A percentile compares a stretch with the other conserved stretches of the same genome.
Evolutionary conservation across 139 green algal species (phyloP).

Genomic region (Coelastrella sp.): DNA sequence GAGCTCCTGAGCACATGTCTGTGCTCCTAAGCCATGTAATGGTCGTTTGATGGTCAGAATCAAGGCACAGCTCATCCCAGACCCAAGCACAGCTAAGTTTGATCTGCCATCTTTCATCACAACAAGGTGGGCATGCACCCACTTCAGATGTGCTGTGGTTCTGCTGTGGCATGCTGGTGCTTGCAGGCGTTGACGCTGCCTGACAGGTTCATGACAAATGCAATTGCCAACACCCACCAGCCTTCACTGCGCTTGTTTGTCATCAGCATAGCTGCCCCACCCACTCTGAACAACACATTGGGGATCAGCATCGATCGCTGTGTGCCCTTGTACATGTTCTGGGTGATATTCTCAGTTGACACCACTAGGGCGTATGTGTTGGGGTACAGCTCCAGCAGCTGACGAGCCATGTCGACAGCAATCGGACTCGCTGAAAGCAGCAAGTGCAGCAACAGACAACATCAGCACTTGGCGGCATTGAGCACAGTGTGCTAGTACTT

Average conservation of each 20-base stretch:
- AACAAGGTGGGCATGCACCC: too few species aligned
- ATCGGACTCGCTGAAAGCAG: constrained; percentile 32
- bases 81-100: too few species aligned
- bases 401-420: constrained; percentile 87
- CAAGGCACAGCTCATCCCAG: too few species aligned
- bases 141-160: too few species aligned
- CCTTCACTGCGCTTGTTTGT: constrained; percentile 64
- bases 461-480: not conserved
- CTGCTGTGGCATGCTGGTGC: too few species aligned
- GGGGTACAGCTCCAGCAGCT: constrained; percentile 92
- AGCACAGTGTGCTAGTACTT: too few species aligned
- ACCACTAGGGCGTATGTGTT: constrained; percentile 90
- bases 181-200: too few species aligned
- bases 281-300: constrained; percentile 98
- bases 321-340: constrained; percentile 89
- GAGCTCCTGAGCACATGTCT: too few species aligned
- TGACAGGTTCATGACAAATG: not conserved
- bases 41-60: too few species aligned
- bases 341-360: constrained; percentile 98
- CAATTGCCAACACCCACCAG: constrained; percentile 44
- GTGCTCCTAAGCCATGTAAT: too few species aligned
- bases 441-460: not conserved
- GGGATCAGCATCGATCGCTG: constrained; percentile 97
- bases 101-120: too few species aligned
- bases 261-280: constrained; percentile 92